Evolutionary conservation across 257 asterid genomes (phyloP).

Genomic region (Fraxinus quadrangulata): DNA sequence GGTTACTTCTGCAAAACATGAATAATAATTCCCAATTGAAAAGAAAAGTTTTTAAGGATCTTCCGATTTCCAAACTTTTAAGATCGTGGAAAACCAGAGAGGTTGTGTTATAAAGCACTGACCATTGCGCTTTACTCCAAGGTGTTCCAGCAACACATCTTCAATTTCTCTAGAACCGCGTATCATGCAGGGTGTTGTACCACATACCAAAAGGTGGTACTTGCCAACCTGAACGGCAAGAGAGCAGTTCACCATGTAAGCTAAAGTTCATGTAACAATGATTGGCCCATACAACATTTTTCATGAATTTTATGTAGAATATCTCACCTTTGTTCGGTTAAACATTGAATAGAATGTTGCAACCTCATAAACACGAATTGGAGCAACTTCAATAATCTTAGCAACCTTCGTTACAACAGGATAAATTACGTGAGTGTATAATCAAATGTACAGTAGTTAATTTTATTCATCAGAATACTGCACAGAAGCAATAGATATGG

Average conservation of each 20-base stretch:
- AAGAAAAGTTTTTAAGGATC: slow-evolving; percentile 23
- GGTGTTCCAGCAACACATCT: slow-evolving; percentile 77
- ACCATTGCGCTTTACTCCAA: slow-evolving; percentile 98
- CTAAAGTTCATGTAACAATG: slow-evolving; percentile 8
- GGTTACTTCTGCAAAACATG: slow-evolving; percentile 78
- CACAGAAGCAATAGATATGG: slow-evolving; percentile 19
- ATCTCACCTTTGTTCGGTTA: slow-evolving; percentile 82
- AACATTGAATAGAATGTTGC: slow-evolving; percentile 99
- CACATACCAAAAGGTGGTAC: slow-evolving; percentile 98
- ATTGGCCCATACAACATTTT: slow-evolving; percentile 1
- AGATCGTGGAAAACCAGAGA: neutral
- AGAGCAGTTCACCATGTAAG: slow-evolving; percentile 25
- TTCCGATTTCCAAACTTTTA: slow-evolving; percentile 8
- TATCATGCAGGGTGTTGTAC: slow-evolving; percentile 98
- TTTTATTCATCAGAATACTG: slow-evolving; percentile 15
- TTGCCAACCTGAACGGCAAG: slow-evolving; percentile 70
- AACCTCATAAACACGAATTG: slow-evolving; percentile 97
- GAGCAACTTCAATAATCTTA: slow-evolving; percentile 86
- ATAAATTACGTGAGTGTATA: slow-evolving; percentile 15
- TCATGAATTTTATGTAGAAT: slow-evolving; percentile 10
- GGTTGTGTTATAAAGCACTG: slow-evolving; percentile 21
- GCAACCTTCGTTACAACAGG: slow-evolving; percentile 64
- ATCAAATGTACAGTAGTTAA: neutral
- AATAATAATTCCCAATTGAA: slow-evolving; percentile 23
- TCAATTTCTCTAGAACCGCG: slow-evolving; percentile 96